These are phyloP conservation scores for Leonotis leonurus DNA, from an alignment of 257 asterid genomes.

Conservation along the genomic window DNA sequence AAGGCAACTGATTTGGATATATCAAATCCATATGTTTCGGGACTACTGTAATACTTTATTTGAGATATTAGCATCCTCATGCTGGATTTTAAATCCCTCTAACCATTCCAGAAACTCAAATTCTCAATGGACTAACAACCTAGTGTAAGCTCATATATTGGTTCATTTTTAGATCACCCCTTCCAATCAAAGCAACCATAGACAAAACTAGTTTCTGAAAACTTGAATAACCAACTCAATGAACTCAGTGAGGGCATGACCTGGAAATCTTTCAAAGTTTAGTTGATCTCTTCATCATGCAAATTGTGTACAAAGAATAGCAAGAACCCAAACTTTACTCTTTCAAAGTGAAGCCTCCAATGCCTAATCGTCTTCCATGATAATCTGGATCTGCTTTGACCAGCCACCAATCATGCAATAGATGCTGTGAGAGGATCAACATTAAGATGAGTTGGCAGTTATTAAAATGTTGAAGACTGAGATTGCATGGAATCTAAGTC, in stretches of 20 bases:
- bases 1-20: neutral
- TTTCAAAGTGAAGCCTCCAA: slow-evolving; percentile 41
- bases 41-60: neutral
- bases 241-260: neutral
- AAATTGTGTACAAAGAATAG: neutral
- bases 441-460: neutral
- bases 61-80: neutral
- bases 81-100: neutral
- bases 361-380: slow-evolving; percentile 32
- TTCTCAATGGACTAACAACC: neutral
- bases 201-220: slow-evolving; percentile 5
- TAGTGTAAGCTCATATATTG: neutral
- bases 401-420: slow-evolving; percentile 65
- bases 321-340: slow-evolving; percentile 17
- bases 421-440: slow-evolving; percentile 18
- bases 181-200: neutral
- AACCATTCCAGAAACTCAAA: neutral
- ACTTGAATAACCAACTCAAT: neutral
- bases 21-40: no score
- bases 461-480: neutral
- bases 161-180: neutral
- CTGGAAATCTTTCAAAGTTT: neutral
- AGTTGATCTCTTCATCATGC: neutral
- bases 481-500: neutral
- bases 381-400: slow-evolving; percentile 28